Base-by-base conservation (phyloP, 148 eudicot species). In the Rhododendron mucronatum region DNA sequence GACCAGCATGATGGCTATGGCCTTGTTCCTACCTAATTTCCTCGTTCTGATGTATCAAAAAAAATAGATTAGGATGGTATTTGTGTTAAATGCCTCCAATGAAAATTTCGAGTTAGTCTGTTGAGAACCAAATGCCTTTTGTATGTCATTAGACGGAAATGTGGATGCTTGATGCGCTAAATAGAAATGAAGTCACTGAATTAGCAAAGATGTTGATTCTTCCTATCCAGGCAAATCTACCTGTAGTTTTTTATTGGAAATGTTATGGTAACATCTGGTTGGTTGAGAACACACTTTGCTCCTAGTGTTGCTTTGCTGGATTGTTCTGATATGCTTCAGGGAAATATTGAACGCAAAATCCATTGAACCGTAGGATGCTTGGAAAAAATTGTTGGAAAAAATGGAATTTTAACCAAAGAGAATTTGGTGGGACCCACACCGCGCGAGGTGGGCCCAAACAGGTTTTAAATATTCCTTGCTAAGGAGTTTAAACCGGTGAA, bases 1-100 rank as follows among this genome's bases (percentile, higher is more conserved):
- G 88, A 86, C 86, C 91, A 88, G 51, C 90, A 90, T 85, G 92
- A 90, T 87, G 87, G 86, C 26, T 55, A 10, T 78, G 74, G 84
- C 78, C 91, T 93, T 47, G 96, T 94, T 84, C 99, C 99, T 82
- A 96, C 99, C 80, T 96, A 93, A 91, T n/a, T 67, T 79, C 71
- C 44, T 47, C 61, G 37, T 69, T 82, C 44, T 50, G n/a, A 35
- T 84, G 84, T 55, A 80, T 35, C 81, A 51, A 30, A 59, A 67
- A 67, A 35, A 48, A n/a, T 26, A 39, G 59, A 11, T 7, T 37
- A 80, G 75, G 63, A 35, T 73, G 21, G 55, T 11, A 21, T 21
- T 35, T 15, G 14, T 45, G 69, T 0, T 39, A 74, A 59, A 69
- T 41, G 30, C 45, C 30, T 12, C 79, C 7, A 44, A 37, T 39